These are phyloP conservation scores for Penicillium angulare DNA, from an alignment of 495 filamentous ascomycete genomes.

Conservation along the genomic window DNA sequence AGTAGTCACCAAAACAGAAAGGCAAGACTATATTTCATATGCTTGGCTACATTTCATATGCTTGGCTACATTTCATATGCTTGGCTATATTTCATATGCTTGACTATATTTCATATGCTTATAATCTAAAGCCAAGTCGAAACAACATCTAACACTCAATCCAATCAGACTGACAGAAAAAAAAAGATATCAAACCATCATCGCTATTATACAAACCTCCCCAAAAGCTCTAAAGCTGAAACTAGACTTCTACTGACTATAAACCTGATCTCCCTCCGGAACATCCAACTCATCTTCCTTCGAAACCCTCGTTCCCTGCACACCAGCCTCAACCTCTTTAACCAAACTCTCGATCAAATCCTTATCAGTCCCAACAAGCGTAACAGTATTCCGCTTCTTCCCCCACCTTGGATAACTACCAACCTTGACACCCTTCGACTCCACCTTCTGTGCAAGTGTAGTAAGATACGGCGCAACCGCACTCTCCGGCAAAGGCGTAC, in stretches of 20 bases:
- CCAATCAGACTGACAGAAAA: no score
- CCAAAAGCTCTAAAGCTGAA: no score
- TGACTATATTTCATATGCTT: no score
- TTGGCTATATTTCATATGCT: no score
- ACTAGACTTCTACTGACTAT: constrained; percentile 23
- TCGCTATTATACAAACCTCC: neutral
- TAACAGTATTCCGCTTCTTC: constrained; percentile 84
- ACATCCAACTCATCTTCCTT: constrained; percentile 61
- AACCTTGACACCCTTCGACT: constrained; percentile 79
- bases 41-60: no score
- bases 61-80: neutral
- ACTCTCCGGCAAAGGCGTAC: constrained; percentile 84
- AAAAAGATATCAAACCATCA: no score
- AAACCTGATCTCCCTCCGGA: constrained; percentile 25
- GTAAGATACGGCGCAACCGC: constrained; percentile 79
- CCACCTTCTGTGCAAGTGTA: constrained; percentile 68
- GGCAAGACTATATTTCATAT: no score
- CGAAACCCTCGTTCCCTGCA: constrained; percentile 54
- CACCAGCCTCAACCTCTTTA: constrained; percentile 58
- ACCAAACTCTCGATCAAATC: constrained; percentile 61
- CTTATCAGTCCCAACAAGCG: constrained; percentile 74
- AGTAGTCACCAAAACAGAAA: no score
- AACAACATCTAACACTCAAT: no score
- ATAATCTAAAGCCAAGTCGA: no score
- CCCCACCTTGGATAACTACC: constrained; percentile 95